These are phyloP conservation scores for Rheum nobile DNA, from an alignment of 148 eudicot genomes.

Conservation along the genomic window DNA sequence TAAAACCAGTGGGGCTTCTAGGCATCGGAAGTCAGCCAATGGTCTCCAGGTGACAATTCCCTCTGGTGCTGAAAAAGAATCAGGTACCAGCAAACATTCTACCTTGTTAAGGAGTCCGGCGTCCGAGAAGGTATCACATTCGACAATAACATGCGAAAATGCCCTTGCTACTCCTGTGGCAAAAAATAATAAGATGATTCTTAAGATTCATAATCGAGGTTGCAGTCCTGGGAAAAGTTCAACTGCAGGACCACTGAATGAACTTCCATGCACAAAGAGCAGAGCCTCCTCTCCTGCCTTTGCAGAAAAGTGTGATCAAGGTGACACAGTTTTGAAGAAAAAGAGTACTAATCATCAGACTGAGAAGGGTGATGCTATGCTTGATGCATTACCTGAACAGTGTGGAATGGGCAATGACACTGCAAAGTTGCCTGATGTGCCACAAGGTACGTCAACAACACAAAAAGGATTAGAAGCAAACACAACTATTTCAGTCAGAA, in stretches of 20 bases:
- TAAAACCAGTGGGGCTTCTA: constrained; percentile 24
- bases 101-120: neutral
- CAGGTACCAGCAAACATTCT: constrained; percentile 15
- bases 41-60: constrained; percentile 17
- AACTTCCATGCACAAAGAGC: constrained; percentile 20
- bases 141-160: constrained; percentile 17
- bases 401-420: constrained; percentile 12
- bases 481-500: constrained; percentile 35
- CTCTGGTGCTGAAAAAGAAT: constrained; percentile 30
- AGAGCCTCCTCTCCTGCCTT: constrained; percentile 39
- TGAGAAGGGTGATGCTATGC: constrained; percentile 12
- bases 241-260: constrained; percentile 11
- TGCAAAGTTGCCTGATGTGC: constrained; percentile 15
- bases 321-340: constrained; percentile 20
- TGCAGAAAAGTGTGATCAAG: constrained; percentile 31
- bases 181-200: constrained; percentile 29
- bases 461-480: constrained; percentile 26
- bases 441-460: constrained; percentile 1
- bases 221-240: constrained; percentile 31
- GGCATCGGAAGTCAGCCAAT: constrained; percentile 27
- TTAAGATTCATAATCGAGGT: constrained; percentile 37
- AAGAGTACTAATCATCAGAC: constrained; percentile 20
- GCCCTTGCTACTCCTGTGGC: constrained; percentile 21
- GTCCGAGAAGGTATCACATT: neutral
- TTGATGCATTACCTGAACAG: constrained; percentile 13